Base-by-base conservation (phyloP, 164 flowering plant species). In the Berberis thunbergii region DNA sequence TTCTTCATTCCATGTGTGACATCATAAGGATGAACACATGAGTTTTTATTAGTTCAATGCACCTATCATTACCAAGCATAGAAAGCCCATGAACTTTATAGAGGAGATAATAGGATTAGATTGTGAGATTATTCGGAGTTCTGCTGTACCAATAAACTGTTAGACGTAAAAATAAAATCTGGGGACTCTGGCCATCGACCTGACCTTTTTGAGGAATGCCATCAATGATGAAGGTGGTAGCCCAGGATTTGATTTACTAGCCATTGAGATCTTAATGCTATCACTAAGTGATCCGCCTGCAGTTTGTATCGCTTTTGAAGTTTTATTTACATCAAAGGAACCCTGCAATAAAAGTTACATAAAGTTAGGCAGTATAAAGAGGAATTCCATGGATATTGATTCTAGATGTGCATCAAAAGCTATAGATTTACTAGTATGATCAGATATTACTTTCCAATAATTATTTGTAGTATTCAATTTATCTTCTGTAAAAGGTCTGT, bases 211-310 rank as follows among this genome's bases (percentile, higher is more conserved):
- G 62, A 87, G 64, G 72, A 94, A 87, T 70, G 93, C 52, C 97
- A 94, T 94, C 77, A 94, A 68, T 26, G 98, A 94, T 42, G 98
- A 91, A 61, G 98, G 98, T 60, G 98, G 98, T 64, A 94, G 74
- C 67, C 98, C 98, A 60, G 98, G 98, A 81, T 94, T 94, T 64
- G 89, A 75, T 54, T 64, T 59, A 67, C 59, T 84, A 40, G 98
- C 95, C 1, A 57, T 69, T 12, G 83, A 75, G 57, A 90, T 65
- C 55, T 54, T 67, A 61, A 91, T 59, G 59, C 70, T 68, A 38
- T 81, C 71, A 46, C 64, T 65, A 6, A 91, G 85, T 41, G 95
- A 87, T 45, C 72, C 80, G 72, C 73, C 74, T 64, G 95, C 98
- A 70, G 5, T 71, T 46, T 71, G 64, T 3, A 93, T 67, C 43